phyloP scores from a whole-genome alignment of 345 rosid species.

The Acer campestre region DNA sequence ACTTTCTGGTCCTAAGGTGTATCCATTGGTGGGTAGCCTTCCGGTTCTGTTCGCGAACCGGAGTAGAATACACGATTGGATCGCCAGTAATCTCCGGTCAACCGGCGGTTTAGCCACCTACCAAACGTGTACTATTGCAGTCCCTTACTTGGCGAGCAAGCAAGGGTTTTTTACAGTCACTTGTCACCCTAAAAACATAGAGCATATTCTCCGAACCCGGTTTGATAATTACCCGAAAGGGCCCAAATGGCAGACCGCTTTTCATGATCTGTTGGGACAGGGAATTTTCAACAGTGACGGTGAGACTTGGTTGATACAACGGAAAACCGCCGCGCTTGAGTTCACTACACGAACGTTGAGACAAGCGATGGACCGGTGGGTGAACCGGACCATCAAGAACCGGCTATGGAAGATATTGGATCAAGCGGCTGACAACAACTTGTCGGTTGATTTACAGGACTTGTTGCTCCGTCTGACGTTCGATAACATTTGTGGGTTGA shows the following conservation, averaged over 20 bases:
- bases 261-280: slow-evolving; percentile 83
- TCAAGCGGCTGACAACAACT: slow-evolving; percentile 41
- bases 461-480: slow-evolving; percentile 84
- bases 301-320: slow-evolving; percentile 88
- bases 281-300: slow-evolving; percentile 95
- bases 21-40: slow-evolving; percentile 78
- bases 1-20: slow-evolving; percentile 68
- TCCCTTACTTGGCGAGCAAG: slow-evolving; percentile 69
- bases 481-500: slow-evolving; percentile 87
- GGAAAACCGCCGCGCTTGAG: slow-evolving; percentile 91
- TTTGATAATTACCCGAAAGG: slow-evolving; percentile 96
- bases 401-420: slow-evolving; percentile 80
- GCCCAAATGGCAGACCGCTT: slow-evolving; percentile 72
- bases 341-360: slow-evolving; percentile 82
- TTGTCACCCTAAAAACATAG: slow-evolving; percentile 86
- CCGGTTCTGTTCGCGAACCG: slow-evolving; percentile 65
- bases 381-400: slow-evolving; percentile 77
- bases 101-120: slow-evolving; percentile 69
- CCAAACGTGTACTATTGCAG: slow-evolving; percentile 71
- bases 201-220: slow-evolving; percentile 73
- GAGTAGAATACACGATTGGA: slow-evolving; percentile 74
- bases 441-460: slow-evolving; percentile 75
- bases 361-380: slow-evolving; percentile 98
- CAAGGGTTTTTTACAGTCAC: slow-evolving; percentile 91
- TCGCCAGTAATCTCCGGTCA: slow-evolving; percentile 65